Conservation (phyloP, 352 stramenopile genomes). For the Phytophthora quininea region DNA sequence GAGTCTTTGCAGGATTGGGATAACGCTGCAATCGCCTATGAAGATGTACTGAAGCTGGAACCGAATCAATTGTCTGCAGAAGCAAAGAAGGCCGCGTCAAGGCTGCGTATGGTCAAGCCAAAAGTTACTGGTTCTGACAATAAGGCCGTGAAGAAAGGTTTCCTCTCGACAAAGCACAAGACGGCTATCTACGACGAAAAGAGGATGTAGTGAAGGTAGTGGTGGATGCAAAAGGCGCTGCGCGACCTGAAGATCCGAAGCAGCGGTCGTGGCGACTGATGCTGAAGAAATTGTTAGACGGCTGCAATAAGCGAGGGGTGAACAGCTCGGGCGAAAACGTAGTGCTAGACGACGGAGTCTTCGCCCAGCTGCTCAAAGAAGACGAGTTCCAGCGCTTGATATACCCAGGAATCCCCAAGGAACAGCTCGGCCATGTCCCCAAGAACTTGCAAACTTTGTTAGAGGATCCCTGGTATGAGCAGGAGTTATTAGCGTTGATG, state of each 20-base stretch:
- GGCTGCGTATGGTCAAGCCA: conserved; percentile 40
- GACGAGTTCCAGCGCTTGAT: conserved; percentile 79
- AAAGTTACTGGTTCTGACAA: conserved; percentile 17
- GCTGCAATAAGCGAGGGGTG: conserved; percentile 59
- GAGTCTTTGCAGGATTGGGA: conserved; percentile 58
- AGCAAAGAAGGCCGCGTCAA: conserved; percentile 62
- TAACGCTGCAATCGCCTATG: conserved; percentile 80
- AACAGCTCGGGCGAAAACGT: conserved; percentile 64
- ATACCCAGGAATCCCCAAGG: conserved; percentile 76
- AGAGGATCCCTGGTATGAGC: conserved; percentile 81
- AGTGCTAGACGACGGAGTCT: conserved; percentile 81
- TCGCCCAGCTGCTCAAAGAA: conserved; percentile 73
- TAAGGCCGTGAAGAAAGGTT: conserved; percentile 48
- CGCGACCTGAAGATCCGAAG: conserved; percentile 35
- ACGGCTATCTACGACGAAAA: conserved; percentile 66
- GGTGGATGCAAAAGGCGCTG: conserved; percentile 24
- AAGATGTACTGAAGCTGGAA: conserved; percentile 74
- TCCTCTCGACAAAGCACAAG: conserved; percentile 42
- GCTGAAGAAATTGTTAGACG: conserved; percentile 63
- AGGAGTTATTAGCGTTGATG: conserved; percentile 81
- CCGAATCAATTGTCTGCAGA: conserved; percentile 26
- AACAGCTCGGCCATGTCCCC: conserved; percentile 69
- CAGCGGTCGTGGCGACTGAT: conserved; percentile 69
- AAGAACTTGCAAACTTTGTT: conserved; percentile 77
- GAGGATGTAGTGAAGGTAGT: conserved; percentile 45